These are phyloP conservation scores for Halophytophthora batemanensis DNA, from an alignment of 352 stramenopile species.

Conservation along the genomic window DNA sequence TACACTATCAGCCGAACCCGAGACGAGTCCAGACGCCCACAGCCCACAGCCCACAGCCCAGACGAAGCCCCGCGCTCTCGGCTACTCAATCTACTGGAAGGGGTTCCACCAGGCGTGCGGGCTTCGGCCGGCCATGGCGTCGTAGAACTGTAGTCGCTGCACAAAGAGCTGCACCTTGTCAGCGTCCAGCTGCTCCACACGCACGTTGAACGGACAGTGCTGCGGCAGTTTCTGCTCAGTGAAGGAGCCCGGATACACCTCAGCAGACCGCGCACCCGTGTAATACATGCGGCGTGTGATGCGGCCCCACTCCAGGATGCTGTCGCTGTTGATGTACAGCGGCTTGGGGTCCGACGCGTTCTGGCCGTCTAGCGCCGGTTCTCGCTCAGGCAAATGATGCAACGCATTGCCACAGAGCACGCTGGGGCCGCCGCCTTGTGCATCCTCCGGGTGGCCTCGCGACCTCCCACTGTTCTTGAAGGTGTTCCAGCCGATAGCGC, in stretches of 20 bases:
- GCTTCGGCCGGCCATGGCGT: constrained; percentile 19
- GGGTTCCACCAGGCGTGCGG: constrained; percentile 4
- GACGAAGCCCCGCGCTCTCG: no score
- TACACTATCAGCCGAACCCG: no score
- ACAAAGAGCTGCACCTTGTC: constrained; percentile 18
- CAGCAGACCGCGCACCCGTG: constrained; percentile 23
- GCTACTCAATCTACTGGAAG: no score
- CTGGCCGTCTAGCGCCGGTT: constrained; percentile 8
- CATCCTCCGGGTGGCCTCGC: no score
- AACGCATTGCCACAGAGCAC: constrained; percentile 44
- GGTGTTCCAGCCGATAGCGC: no score
- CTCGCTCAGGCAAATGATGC: constrained; percentile 36
- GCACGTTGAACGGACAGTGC: constrained; percentile 38
- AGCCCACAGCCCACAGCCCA: no score
- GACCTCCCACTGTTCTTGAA: no score
- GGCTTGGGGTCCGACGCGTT: constrained; percentile 18
- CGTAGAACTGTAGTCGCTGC: constrained; percentile 22
- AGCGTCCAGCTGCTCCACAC: constrained; percentile 18
- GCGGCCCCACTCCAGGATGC: constrained; percentile 33
- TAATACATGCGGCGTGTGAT: constrained; percentile 21
- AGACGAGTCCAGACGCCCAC: no score
- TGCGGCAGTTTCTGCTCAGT: constrained; percentile 31
- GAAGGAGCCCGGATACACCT: constrained; percentile 36
- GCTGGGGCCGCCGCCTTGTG: no score
- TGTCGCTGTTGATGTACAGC: constrained; percentile 57